Conservation (phyloP, 768 basidiomycete genomes). For the Amanita subjunquillea region DNA sequence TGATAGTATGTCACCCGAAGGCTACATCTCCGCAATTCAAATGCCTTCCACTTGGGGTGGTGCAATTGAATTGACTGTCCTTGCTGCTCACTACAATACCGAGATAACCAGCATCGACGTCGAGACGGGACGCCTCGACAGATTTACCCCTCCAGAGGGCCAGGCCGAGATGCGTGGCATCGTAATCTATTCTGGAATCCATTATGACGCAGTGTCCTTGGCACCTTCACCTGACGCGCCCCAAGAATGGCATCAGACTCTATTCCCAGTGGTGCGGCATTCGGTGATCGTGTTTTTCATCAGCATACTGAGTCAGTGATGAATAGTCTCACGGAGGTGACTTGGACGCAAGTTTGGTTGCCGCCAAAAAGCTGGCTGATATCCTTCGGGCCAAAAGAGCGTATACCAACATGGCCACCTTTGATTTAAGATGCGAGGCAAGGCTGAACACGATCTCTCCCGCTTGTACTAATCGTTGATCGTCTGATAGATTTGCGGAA, state of each 20-base stretch:
- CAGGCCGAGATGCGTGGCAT: conserved; percentile 42
- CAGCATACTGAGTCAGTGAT: not conserved
- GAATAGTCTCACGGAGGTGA: conserved; percentile 20
- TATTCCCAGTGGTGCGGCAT: conserved; percentile 52
- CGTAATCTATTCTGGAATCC: conserved; percentile 91
- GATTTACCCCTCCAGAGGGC: conserved; percentile 49
- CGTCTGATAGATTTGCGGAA: conserved; percentile 53
- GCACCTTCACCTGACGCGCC: conserved; percentile 73
- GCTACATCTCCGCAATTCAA: conserved; percentile 76
- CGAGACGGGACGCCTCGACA: conserved; percentile 84
- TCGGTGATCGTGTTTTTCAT: not conserved
- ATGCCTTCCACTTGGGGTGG: conserved; percentile 87
- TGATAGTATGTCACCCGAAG: conserved; percentile 38
- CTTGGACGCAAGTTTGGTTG: conserved; percentile 48
- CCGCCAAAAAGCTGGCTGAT: conserved; percentile 62
- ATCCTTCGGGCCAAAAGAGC: conserved; percentile 69
- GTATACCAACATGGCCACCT: conserved; percentile 86
- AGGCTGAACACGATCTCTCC: conserved; percentile 13
- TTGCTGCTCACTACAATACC: conserved; percentile 70
- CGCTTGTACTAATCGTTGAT: not conserved
- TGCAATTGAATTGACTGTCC: conserved; percentile 85
- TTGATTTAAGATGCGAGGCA: conserved; percentile 84
- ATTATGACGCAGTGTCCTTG: conserved; percentile 87
- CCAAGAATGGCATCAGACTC: conserved; percentile 80
- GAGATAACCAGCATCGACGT: conserved; percentile 91